A percentile compares a stretch with the other conserved stretches of the same genome.
phyloP scores from a whole-genome alignment of 73 alveolate species.

The Breviolum minutum region DNA sequence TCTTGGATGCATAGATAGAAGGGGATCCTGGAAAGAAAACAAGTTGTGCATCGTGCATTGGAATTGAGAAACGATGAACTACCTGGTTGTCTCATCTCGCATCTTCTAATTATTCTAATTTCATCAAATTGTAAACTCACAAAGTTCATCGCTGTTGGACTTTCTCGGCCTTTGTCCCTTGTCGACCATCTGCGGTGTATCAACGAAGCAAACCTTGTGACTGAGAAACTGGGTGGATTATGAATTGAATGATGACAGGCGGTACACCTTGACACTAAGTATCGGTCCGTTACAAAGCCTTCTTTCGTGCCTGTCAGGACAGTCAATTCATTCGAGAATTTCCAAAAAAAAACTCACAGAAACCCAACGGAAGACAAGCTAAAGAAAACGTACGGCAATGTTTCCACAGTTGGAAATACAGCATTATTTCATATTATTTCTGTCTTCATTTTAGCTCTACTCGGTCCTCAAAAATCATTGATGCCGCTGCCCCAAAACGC shows the following conservation, averaged over 20 bases:
- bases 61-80: background rate
- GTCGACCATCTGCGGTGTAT: conserved; percentile 23
- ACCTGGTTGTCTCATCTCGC: too few species aligned
- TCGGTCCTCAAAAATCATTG: too few species aligned
- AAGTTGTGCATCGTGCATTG: background rate
- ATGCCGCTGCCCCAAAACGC: background rate
- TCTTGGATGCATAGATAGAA: background rate
- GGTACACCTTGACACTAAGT: background rate
- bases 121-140: too few species aligned
- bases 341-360: too few species aligned
- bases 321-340: too few species aligned
- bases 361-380: too few species aligned
- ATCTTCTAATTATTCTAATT: too few species aligned
- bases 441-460: too few species aligned
- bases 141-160: background rate
- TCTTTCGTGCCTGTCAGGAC: background rate
- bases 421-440: too few species aligned
- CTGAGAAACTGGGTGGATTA: background rate
- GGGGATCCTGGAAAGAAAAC: conserved; percentile 6
- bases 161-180: conserved; percentile 13
- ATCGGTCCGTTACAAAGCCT: conserved; percentile 2
- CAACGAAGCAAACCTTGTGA: background rate
- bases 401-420: too few species aligned
- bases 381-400: too few species aligned
- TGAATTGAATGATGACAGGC: background rate